phyloP scores from a whole-genome alignment of 1,284 basidiomycete genomes.

The Fomitopsis pinicola region DNA sequence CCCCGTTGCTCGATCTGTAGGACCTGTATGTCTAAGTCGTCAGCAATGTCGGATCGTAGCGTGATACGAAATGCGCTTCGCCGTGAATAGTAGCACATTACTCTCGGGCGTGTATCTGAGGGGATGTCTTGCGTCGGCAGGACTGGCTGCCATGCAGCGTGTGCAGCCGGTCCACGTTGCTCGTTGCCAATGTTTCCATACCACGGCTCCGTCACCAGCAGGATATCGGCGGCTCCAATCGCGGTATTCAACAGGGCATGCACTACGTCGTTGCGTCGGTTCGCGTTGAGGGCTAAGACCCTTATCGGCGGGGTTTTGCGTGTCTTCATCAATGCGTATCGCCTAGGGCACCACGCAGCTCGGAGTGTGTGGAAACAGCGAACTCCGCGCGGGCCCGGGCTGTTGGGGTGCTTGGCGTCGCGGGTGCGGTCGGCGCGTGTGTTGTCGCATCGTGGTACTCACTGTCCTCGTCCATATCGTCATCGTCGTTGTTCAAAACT shows the following conservation, averaged over 20 bases:
- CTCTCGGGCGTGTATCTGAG: background rate
- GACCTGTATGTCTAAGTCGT: slow-evolving; percentile 1
- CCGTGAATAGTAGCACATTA: background rate
- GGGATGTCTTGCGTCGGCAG: background rate
- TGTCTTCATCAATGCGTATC: background rate
- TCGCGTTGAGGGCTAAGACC: background rate
- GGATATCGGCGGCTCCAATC: background rate
- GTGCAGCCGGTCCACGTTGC: background rate
- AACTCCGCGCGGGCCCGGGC: background rate
- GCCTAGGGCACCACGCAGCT: background rate
- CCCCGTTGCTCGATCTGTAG: background rate
- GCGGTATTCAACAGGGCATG: background rate
- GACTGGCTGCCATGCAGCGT: background rate
- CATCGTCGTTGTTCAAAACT: background rate
- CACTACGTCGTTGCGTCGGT: background rate
- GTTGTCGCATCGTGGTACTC: background rate
- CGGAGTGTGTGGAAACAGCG: background rate
- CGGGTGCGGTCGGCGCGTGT: background rate
- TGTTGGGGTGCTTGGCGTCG: background rate
- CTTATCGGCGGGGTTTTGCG: background rate
- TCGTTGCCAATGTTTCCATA: background rate
- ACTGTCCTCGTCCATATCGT: background rate
- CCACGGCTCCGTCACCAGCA: background rate
- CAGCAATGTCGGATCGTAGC: background rate
- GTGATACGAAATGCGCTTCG: background rate